Evolutionary conservation across 2,329 filamentous ascomycete genomes (phyloP).

Genomic region (Claviceps maximensis): DNA sequence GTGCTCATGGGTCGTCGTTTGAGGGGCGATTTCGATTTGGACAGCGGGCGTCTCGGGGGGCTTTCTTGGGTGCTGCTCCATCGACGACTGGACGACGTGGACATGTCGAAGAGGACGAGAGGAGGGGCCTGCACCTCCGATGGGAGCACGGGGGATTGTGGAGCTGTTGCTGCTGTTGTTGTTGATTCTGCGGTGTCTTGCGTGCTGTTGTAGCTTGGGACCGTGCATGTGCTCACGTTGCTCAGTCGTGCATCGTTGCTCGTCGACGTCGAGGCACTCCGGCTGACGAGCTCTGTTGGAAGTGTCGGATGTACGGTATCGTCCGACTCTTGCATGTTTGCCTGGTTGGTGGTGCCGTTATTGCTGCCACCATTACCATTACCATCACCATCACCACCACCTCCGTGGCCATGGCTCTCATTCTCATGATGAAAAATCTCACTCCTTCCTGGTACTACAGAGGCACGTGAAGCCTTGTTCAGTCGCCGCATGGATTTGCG

Average conservation of each 20-base stretch:
- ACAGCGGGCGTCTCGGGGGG: constrained; percentile 3
- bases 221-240: constrained; percentile 12
- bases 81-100: constrained; percentile 12
- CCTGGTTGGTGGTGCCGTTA: constrained; percentile 22
- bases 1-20: constrained; percentile 17
- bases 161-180: too few species aligned
- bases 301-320: constrained; percentile 3
- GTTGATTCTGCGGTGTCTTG: constrained; percentile 15
- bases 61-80: constrained; percentile 17
- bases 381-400: too few species aligned
- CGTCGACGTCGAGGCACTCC: constrained; percentile 16
- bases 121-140: constrained; percentile 6
- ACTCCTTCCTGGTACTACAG: constrained; percentile 6
- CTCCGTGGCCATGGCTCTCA: constrained; percentile 34
- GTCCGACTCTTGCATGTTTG: constrained; percentile 14
- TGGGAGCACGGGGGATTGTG: constrained; percentile 12
- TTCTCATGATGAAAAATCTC: constrained; percentile 33
- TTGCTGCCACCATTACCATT: constrained; percentile 47
- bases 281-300: constrained; percentile 9
- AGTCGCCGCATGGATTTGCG: constrained; percentile 22
- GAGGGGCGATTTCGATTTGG: constrained; percentile 10
- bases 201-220: constrained; percentile 16
- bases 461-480: constrained; percentile 10
- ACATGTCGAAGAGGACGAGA: constrained; percentile 6
- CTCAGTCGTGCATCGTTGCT: constrained; percentile 10